A percentile compares a stretch with the other conserved stretches of the same genome.
Conservation (phyloP, 2,329 filamentous ascomycete genomes). For the Sarocladium kiliense region DNA sequence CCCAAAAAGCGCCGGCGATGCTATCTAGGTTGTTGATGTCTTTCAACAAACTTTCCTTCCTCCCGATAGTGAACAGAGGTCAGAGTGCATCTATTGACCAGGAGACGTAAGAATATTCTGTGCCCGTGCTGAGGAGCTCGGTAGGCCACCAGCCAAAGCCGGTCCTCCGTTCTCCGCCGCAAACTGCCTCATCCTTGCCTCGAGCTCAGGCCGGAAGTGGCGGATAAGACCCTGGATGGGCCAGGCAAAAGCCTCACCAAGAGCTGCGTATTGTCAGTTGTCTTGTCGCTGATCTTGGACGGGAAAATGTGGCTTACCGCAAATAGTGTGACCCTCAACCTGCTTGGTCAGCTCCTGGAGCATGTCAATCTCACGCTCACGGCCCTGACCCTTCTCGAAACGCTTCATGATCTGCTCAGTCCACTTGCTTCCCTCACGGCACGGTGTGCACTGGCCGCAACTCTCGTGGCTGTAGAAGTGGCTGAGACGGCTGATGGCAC, state of each 20-base stretch:
- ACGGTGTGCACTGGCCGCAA: slow-evolving; percentile 98
- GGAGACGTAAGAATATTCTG: slow-evolving; percentile 84
- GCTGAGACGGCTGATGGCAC: slow-evolving; percentile 85
- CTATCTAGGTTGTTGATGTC: slow-evolving; percentile 1
- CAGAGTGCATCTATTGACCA: slow-evolving; percentile 64
- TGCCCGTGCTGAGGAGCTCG: slow-evolving; percentile 55
- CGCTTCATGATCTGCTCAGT: slow-evolving; percentile 98
- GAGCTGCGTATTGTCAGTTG: slow-evolving; percentile 46
- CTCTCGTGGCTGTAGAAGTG: slow-evolving; percentile 99
- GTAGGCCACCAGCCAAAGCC: slow-evolving; percentile 78
- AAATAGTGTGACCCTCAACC: slow-evolving; percentile 98
- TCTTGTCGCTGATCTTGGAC: slow-evolving; percentile 7
- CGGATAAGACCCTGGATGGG: slow-evolving; percentile 96
- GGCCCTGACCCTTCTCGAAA: slow-evolving; percentile 86
- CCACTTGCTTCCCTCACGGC: slow-evolving; percentile 98
- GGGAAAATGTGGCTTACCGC: slow-evolving; percentile 49
- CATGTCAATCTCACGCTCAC: slow-evolving; percentile 96
- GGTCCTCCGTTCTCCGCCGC: slow-evolving; percentile 66
- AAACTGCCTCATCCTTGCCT: slow-evolving; percentile 82
- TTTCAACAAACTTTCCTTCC: neutral
- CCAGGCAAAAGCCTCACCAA: slow-evolving; percentile 98
- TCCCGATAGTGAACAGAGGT: neutral
- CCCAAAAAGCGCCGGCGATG: slow-evolving; percentile 7
- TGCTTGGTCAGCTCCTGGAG: slow-evolving; percentile 98
- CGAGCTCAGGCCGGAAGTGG: slow-evolving; percentile 94